A percentile compares a stretch with the other conserved stretches of the same genome.
phyloP scores from a whole-genome alignment of 495 filamentous ascomycete genomes.

The Cudoniella acicularis region DNA sequence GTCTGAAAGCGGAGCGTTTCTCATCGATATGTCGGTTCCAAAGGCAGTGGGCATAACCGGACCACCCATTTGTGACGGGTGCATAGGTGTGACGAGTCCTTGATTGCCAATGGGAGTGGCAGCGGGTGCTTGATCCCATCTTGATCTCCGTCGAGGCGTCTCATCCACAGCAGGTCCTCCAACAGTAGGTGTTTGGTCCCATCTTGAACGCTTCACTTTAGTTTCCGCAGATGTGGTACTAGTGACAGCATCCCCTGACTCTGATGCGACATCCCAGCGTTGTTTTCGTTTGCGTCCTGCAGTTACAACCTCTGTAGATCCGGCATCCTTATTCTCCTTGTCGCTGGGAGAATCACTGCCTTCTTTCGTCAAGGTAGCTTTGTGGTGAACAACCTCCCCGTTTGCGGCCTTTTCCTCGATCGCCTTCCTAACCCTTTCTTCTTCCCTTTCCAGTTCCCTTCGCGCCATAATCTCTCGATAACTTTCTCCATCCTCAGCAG shows the following conservation, averaged over 20 bases:
- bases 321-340: slow-evolving; percentile 70
- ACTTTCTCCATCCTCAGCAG: slow-evolving; percentile 57
- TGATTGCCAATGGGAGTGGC: slow-evolving; percentile 80
- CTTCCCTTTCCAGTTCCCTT: slow-evolving; percentile 89
- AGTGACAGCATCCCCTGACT: slow-evolving; percentile 41
- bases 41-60: slow-evolving; percentile 59
- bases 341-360: slow-evolving; percentile 45
- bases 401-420: slow-evolving; percentile 72
- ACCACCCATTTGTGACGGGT: slow-evolving; percentile 64
- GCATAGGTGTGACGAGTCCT: slow-evolving; percentile 81
- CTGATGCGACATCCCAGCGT: slow-evolving; percentile 74
- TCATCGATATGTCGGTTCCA: slow-evolving; percentile 75
- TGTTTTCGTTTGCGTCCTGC: slow-evolving; percentile 82
- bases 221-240: slow-evolving; percentile 42
- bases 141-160: slow-evolving; percentile 63
- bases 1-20: slow-evolving; percentile 79
- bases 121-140: slow-evolving; percentile 87
- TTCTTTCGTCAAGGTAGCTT: slow-evolving; percentile 66
- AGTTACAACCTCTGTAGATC: slow-evolving; percentile 59
- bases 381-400: slow-evolving; percentile 59
- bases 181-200: slow-evolving; percentile 81
- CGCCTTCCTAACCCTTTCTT: slow-evolving; percentile 77
- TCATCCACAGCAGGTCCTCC: slow-evolving; percentile 49
- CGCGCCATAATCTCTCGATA: slow-evolving; percentile 91
- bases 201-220: slow-evolving; percentile 67